phyloP scores from a whole-genome alignment of 345 rosid species.

The Gossypium ekmanianum region DNA sequence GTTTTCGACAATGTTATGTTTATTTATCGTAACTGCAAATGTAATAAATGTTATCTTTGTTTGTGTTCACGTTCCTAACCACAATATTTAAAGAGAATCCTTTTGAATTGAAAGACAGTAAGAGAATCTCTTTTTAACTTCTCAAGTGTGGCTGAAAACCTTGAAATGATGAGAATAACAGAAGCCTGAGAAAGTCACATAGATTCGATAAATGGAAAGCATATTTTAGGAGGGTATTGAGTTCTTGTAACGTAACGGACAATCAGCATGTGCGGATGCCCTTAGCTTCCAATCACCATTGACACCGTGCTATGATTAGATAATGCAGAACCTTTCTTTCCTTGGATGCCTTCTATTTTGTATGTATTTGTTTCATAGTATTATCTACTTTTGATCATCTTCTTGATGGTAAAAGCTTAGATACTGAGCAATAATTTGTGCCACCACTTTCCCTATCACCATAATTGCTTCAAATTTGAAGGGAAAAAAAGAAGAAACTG shows the following conservation, averaged over 20 bases:
- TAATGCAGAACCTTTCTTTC: slow-evolving; percentile 17
- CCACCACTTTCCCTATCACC: no score
- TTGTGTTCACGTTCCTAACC: slow-evolving; percentile 9
- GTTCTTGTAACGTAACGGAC: slow-evolving; percentile 13
- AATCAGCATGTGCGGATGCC: slow-evolving; percentile 30
- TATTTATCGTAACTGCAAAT: no score
- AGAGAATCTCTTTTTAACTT: slow-evolving; percentile 12
- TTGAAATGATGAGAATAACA: neutral
- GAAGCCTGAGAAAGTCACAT: slow-evolving; percentile 12
- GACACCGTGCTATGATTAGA: slow-evolving; percentile 21
- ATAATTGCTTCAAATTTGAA: no score
- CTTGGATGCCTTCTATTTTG: slow-evolving; percentile 25
- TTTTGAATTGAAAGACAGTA: slow-evolving; percentile 5
- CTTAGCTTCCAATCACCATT: slow-evolving; percentile 23
- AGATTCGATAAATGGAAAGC: slow-evolving; percentile 16
- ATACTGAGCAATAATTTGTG: slow-evolving; percentile 8
- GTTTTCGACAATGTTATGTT: no score
- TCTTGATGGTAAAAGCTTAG: slow-evolving; percentile 24
- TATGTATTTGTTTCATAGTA: neutral
- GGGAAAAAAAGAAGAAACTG: no score
- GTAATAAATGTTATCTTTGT: neutral
- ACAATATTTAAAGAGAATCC: neutral
- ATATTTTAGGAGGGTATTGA: slow-evolving; percentile 25
- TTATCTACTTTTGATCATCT: slow-evolving; percentile 21
- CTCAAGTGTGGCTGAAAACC: neutral